Evolutionary conservation across 2,329 filamentous ascomycete species (phyloP), one percentile per base, ranked within the genome.

Genomic region (Colletotrichum echinochloae): DNA sequence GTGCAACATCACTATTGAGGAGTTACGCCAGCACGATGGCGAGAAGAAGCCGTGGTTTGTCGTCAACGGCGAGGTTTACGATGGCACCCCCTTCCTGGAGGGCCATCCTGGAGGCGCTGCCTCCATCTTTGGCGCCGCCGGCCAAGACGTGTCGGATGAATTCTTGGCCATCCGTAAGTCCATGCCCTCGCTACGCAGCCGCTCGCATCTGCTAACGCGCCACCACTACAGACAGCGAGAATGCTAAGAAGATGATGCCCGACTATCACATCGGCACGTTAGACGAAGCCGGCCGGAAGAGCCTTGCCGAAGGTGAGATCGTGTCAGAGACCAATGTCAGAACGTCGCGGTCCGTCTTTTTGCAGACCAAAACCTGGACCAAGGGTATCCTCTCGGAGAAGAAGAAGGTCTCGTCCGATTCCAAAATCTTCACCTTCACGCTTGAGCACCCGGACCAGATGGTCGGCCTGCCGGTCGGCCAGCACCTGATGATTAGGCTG

Each of bases 191-290:
- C 56, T 26, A 35, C 52, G 7, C 9, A 23, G 37, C 7, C 23
- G n/a, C 49, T 18, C 3, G 5, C 20, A 12, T 1, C 23, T n/a
- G 18, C 51, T 44, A 39, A 62, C 59, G n/a, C 14, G 18, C 52
- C 37, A 46, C 12, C 18, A 65, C 77, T n/a, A 66, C 77, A 95
- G 94, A 97, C 79, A 95, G 92, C 78, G 94, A 97, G 82, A 97
- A 93, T 20, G 95, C 95, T 41, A 97, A 97, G 82, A 87, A 86
- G 23, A 97, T 97, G 94, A 94, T 98, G 91, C 87, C 88, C 14
- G 81, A 87, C 54, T 97, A 97, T 77, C 94, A 98, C 79, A 90
- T 98, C 73, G 95, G 95, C 60, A 90, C 89, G 0, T 86, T 97
- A 16, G 89, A 93, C 74, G 83, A 89, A 73, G 83, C 83, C 26